phyloP scores from a whole-genome alignment of 805 yeast genomes.

The Candida odintsovae region DNA sequence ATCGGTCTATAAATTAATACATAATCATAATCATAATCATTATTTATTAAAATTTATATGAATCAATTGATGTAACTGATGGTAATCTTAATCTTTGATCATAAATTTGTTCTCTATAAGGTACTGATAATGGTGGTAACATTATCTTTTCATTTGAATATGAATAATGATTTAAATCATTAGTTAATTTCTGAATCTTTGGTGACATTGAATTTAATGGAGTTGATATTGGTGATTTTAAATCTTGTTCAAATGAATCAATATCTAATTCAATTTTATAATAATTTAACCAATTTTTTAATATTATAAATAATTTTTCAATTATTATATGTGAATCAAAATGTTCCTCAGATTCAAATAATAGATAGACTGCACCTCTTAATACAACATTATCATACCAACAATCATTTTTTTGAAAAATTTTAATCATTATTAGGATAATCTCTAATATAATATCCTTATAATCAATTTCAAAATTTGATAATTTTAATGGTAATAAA shows the following conservation, averaged over 20 bases:
- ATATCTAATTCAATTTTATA: conserved; percentile 1
- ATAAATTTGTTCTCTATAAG: not conserved
- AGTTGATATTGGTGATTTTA: not conserved
- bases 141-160: not conserved
- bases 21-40: not conserved
- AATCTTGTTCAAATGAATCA: not conserved
- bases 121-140: not conserved
- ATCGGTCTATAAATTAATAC: too few relatives aligned
- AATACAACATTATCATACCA: conserved; percentile 7
- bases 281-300: conserved; percentile 5
- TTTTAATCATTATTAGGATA: conserved; percentile 7
- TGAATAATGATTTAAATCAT: too few relatives aligned
- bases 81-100: not conserved
- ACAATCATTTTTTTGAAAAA: not conserved
- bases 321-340: not conserved
- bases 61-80: not conserved
- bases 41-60: not conserved
- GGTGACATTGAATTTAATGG: not conserved
- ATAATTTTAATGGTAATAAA: conserved; percentile 5
- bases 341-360: conserved; percentile 6
- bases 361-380: conserved; percentile 8
- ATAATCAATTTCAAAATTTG: conserved; percentile 1
- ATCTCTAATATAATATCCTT: conserved; percentile 5
- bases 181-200: too few relatives aligned
- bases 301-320: conserved; percentile 2